Evolutionary conservation across 805 yeast species (phyloP).

Genomic region (Wickerhamomyces hampshirensis): DNA sequence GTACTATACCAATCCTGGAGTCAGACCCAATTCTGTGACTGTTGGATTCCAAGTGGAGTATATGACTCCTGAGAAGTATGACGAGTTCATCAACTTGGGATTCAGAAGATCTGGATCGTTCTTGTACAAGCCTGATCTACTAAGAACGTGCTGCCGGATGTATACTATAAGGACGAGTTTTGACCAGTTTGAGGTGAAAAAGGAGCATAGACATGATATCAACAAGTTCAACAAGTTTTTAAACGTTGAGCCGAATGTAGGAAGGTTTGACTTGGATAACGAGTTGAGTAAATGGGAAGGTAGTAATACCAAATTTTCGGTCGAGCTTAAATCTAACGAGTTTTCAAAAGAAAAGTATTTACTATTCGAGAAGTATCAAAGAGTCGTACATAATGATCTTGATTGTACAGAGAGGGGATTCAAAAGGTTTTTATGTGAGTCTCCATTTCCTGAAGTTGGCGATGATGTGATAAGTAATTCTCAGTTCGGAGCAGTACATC

Average conservation of each 20-base stretch:
- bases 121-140: constrained; percentile 59
- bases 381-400: constrained; percentile 60
- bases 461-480: not conserved
- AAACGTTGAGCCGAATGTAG: constrained; percentile 8
- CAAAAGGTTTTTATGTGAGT: constrained; percentile 59
- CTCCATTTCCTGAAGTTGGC: constrained; percentile 45
- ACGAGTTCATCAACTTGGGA: constrained; percentile 62
- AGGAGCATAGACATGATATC: constrained; percentile 62
- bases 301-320: constrained; percentile 35
- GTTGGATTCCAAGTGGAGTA: constrained; percentile 37
- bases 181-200: constrained; percentile 41
- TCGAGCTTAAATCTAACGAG: constrained; percentile 48
- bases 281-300: constrained; percentile 29
- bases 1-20: constrained; percentile 15
- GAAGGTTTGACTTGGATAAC: constrained; percentile 26
- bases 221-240: constrained; percentile 45
- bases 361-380: constrained; percentile 66
- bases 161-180: constrained; percentile 69
- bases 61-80: constrained; percentile 54
- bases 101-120: constrained; percentile 76
- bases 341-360: constrained; percentile 56
- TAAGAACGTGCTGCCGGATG: constrained; percentile 73
- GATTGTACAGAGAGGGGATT: constrained; percentile 47
- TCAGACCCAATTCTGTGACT: constrained; percentile 21
- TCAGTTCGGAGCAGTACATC: constrained; percentile 64